Evolutionary conservation across 176 grass and related monocot species (phyloP), one percentile per base, ranked within the genome.

Genomic region (Oryza longistaminata): DNA sequence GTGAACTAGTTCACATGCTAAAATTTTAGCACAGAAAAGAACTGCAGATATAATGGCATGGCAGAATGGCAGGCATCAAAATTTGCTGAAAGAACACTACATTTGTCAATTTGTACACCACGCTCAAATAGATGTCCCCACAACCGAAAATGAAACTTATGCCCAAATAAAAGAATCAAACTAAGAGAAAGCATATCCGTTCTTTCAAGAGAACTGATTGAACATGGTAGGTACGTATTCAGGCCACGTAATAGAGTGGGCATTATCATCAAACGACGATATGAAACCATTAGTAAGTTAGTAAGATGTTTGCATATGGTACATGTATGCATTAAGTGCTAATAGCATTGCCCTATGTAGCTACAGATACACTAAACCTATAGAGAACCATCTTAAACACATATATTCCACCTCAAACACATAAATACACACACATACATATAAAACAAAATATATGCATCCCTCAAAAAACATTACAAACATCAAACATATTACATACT

Each of bases 111-210:
- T 62, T 62, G 58, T 11, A 50, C 21, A 81, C 19, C 48, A 70
- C 44, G 2, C 11, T 50, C 31, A 40, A 40, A 24, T 19, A 68
- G 29, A 84, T 50, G 42, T 76, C n/a, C 46, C 19, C 25, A 42
- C 22, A 66, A 4, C 27, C 1, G 8, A 52, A 37, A 68, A 31
- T 26, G 42, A 5, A 52, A 27, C 4, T 14, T 71, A 12, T 17
- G 39, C 5, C 39, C 17, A 62, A 48, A 85, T n/a, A 78, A 69
- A 76, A 48, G 13, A 26, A 81, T 49, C 46, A 58, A n/a, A 39
- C 10, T 7, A 48, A 19, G 73, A 31, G 1, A 14, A 58, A 44
- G 61, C 10, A 27, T 75, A 87, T 68, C 16, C 61, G 15, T 26
- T 33, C 26, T 78, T 70, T 7, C 44, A 29, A 26, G 19, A 0